phyloP scores from a whole-genome alignment of 176 grass and related monocot genomes.

The Triticum urartu region DNA sequence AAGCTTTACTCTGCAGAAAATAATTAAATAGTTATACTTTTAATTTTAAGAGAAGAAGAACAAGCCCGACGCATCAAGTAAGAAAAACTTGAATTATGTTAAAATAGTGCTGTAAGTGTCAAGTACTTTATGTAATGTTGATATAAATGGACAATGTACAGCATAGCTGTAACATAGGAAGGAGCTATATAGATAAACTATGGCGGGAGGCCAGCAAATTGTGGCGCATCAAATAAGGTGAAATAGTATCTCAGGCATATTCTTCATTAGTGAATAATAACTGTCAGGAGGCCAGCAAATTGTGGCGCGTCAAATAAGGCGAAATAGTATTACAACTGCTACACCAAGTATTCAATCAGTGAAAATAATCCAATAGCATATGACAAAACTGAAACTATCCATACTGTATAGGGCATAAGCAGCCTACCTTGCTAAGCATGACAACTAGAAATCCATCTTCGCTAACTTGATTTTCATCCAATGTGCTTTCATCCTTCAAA shows the following conservation, averaged over 20 bases:
- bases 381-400: neutral
- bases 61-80: neutral
- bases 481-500: conserved; percentile 93
- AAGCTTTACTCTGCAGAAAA: conserved; percentile 67
- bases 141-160: neutral
- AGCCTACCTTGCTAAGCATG: conserved; percentile 84
- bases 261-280: neutral
- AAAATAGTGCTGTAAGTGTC: neutral
- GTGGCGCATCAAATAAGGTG: neutral
- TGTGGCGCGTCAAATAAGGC: too few relatives aligned
- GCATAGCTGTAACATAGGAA: neutral
- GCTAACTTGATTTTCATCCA: conserved; percentile 84
- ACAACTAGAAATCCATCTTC: conserved; percentile 84
- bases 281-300: too few relatives aligned
- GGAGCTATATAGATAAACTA: neutral
- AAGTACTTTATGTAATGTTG: neutral
- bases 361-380: conserved; percentile 19
- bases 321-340: neutral
- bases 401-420: neutral
- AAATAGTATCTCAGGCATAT: conserved; percentile 3
- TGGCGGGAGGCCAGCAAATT: conserved; percentile 5
- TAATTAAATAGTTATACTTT: neutral
- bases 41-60: conserved; percentile 3
- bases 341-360: neutral
- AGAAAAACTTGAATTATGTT: neutral